Evolutionary conservation across 306 rosid species (phyloP).

Genomic region (Dryas octopetala): DNA sequence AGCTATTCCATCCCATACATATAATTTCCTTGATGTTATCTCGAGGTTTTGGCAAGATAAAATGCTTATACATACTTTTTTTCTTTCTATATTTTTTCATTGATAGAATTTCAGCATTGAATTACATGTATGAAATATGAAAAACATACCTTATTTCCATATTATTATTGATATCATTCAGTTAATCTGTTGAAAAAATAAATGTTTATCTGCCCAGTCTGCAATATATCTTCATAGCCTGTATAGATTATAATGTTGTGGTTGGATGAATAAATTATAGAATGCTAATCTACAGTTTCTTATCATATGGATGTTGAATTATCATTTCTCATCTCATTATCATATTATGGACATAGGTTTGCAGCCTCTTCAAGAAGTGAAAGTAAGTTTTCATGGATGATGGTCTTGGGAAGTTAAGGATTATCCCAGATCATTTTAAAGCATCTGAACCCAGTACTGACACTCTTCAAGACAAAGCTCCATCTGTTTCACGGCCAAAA

Average conservation of each 20-base stretch:
- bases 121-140: background rate
- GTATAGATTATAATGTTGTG: background rate
- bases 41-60: background rate
- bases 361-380: conserved; percentile 15
- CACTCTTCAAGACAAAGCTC: conserved; percentile 39
- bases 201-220: background rate
- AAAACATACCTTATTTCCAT: background rate
- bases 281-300: background rate
- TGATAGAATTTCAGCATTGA: background rate
- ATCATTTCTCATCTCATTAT: background rate
- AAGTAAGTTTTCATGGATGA: conserved; percentile 68
- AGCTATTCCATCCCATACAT: background rate
- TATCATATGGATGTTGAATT: background rate
- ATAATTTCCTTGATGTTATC: background rate
- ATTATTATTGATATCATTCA: too few species aligned
- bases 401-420: conserved; percentile 56
- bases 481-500: conserved; percentile 38
- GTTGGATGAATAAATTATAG: background rate
- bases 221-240: background rate
- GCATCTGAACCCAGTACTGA: conserved; percentile 45
- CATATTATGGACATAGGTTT: conserved; percentile 10
- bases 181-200: background rate
- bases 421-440: conserved; percentile 73
- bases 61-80: background rate
- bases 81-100: too few species aligned